These are phyloP conservation scores for Galerina sulciceps DNA, from an alignment of 768 basidiomycete species.

Conservation along the genomic window DNA sequence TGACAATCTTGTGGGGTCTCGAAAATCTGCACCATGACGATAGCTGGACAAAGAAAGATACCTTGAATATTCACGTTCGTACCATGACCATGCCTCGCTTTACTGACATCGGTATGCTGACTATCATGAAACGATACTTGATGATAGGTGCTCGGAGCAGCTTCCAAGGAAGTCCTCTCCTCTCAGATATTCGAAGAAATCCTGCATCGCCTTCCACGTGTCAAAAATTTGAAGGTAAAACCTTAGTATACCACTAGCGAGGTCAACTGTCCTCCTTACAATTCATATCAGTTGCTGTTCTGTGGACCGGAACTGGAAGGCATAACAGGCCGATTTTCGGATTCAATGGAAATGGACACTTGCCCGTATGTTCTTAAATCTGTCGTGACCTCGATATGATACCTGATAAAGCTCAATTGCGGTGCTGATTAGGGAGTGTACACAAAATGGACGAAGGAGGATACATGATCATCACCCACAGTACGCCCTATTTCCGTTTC, in stretches of 20 bases:
- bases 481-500: slow-evolving; percentile 14
- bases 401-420: not conserved
- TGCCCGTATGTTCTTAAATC: slow-evolving; percentile 28
- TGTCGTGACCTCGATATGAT: not conserved
- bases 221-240: slow-evolving; percentile 31
- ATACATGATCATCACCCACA: slow-evolving; percentile 24
- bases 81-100: not conserved
- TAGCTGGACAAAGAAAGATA: slow-evolving; percentile 33
- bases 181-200: slow-evolving; percentile 36
- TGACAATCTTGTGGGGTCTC: slow-evolving; percentile 36
- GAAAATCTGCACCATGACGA: slow-evolving; percentile 31
- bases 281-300: slow-evolving; percentile 17
- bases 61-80: slow-evolving; percentile 34
- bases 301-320: slow-evolving; percentile 28
- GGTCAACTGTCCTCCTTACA: not conserved
- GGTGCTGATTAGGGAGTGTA: slow-evolving; percentile 27
- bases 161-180: slow-evolving; percentile 22
- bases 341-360: slow-evolving; percentile 28
- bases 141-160: slow-evolving; percentile 31
- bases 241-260: not conserved
- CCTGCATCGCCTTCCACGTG: slow-evolving; percentile 35
- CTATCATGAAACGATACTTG: not conserved
- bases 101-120: not conserved
- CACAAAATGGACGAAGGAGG: slow-evolving; percentile 24
- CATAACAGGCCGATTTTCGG: slow-evolving; percentile 3